Evolutionary conservation across 2,329 filamentous ascomycete genomes (phyloP).

Genomic region (Pseudogymnoascus sp.): DNA sequence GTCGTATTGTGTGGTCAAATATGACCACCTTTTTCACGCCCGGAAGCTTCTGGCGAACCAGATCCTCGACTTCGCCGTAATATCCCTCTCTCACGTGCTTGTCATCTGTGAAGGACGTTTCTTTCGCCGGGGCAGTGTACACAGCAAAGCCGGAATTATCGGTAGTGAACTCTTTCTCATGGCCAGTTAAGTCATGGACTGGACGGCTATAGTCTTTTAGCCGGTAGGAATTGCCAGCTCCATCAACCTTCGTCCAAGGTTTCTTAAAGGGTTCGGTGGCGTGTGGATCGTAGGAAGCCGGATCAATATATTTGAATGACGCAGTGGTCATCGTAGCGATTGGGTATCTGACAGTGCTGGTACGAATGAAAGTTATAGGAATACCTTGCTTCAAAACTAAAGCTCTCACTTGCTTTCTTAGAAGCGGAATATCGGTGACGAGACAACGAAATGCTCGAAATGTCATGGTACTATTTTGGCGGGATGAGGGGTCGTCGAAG

Average conservation of each 20-base stretch:
- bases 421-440: neutral
- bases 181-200: conserved; percentile 65
- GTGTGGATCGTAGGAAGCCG: conserved; percentile 34
- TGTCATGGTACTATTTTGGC: neutral
- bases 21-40: conserved; percentile 58
- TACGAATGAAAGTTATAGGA: neutral
- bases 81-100: conserved; percentile 60
- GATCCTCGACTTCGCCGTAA: conserved; percentile 70
- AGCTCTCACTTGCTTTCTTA: neutral
- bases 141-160: conserved; percentile 68
- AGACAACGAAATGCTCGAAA: neutral
- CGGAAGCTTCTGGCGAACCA: conserved; percentile 58
- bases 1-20: conserved; percentile 81
- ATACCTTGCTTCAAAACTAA: neutral
- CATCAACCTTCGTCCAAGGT: conserved; percentile 60
- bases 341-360: neutral
- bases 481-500: neutral
- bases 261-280: conserved; percentile 31
- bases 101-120: conserved; percentile 57
- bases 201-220: conserved; percentile 37
- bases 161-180: conserved; percentile 54
- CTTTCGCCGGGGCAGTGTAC: conserved; percentile 47
- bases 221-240: conserved; percentile 45
- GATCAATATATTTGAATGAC: conserved; percentile 54
- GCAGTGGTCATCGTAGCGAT: conserved; percentile 48